phyloP scores from a whole-genome alignment of 208 protist species.

The Strigomonas galati region DNA sequence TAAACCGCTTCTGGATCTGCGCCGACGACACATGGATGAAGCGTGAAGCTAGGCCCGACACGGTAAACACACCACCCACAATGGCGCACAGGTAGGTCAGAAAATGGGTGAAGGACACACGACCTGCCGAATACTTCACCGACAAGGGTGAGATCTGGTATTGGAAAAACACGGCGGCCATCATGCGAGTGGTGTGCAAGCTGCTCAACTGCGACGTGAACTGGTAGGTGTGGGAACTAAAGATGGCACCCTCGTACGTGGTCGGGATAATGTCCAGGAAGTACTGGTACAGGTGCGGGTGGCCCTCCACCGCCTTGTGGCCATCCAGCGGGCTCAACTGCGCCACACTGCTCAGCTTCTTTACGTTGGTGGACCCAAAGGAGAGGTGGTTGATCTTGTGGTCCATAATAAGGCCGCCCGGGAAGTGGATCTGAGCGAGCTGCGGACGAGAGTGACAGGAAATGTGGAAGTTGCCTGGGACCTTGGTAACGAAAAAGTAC shows the following conservation, averaged over 20 bases:
- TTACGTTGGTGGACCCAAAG: constrained; percentile 30
- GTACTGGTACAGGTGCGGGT: constrained; percentile 28
- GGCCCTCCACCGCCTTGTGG: constrained; percentile 9
- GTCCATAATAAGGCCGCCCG: constrained; percentile 28
- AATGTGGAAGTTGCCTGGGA: constrained; percentile 58
- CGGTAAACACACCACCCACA: constrained; percentile 93
- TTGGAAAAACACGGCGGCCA: constrained; percentile 80
- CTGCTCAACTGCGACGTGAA: constrained; percentile 28
- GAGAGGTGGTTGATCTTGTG: constrained; percentile 39
- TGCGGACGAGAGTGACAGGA: constrained; percentile 28
- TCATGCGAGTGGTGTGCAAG: constrained; percentile 6
- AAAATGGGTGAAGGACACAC: constrained; percentile 85
- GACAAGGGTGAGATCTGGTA: constrained; percentile 92
- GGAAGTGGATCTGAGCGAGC: constrained; percentile 16
- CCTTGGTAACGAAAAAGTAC: constrained; percentile 40
- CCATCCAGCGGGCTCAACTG: constrained; percentile 31
- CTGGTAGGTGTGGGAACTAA: constrained; percentile 32
- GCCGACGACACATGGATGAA: constrained; percentile 28
- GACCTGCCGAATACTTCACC: constrained; percentile 63
- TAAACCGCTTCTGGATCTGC: constrained; percentile 42
- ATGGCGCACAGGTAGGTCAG: constrained; percentile 93
- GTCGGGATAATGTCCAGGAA: constrained; percentile 52
- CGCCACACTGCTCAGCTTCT: constrained; percentile 16
- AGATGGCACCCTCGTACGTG: constrained; percentile 34
- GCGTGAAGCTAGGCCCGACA: constrained; percentile 52